phyloP scores from a whole-genome alignment of 1,284 basidiomycete species.

The Papiliotrema laurentii region DNA sequence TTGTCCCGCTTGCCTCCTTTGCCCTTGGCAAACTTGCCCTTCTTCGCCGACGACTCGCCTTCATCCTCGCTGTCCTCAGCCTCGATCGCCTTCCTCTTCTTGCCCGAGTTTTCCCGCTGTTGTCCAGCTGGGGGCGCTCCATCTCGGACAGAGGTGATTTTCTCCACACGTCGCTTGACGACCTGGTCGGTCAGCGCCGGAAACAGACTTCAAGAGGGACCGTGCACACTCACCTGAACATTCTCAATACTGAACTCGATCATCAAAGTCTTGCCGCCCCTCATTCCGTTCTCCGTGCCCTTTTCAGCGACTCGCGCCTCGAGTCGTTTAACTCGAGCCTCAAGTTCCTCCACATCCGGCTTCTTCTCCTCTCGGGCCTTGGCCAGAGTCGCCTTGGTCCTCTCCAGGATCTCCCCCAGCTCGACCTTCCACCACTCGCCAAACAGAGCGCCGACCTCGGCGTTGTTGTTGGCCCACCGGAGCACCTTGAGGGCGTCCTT shows the following conservation, averaged over 20 bases:
- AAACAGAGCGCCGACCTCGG: slow-evolving; percentile 60
- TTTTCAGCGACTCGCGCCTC: slow-evolving; percentile 51
- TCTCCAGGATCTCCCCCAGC: slow-evolving; percentile 62
- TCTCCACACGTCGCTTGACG: slow-evolving; percentile 45
- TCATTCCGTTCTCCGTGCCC: slow-evolving; percentile 43
- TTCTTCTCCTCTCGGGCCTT: slow-evolving; percentile 42
- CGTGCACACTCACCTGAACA: slow-evolving; percentile 59
- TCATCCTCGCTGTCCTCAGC: slow-evolving; percentile 8
- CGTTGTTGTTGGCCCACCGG: slow-evolving; percentile 91
- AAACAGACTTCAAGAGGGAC: not conserved
- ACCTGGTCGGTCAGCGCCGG: slow-evolving; percentile 23
- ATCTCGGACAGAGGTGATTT: slow-evolving; percentile 21
- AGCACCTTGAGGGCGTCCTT: slow-evolving; percentile 85
- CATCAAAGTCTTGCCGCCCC: slow-evolving; percentile 62
- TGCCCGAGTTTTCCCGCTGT: slow-evolving; percentile 1
- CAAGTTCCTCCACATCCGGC: slow-evolving; percentile 29
- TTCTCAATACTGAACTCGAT: slow-evolving; percentile 94
- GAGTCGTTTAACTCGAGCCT: slow-evolving; percentile 44
- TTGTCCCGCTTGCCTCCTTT: slow-evolving; percentile 7
- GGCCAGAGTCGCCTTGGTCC: slow-evolving; percentile 53
- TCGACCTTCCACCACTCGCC: slow-evolving; percentile 80
- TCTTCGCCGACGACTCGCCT: slow-evolving; percentile 1
- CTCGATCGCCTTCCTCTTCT: slow-evolving; percentile 4
- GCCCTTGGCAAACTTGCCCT: slow-evolving; percentile 3
- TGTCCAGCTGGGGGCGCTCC: slow-evolving; percentile 5